These are phyloP conservation scores for Whalleya microplaca DNA, from an alignment of 2,329 filamentous ascomycete species.

Conservation along the genomic window DNA sequence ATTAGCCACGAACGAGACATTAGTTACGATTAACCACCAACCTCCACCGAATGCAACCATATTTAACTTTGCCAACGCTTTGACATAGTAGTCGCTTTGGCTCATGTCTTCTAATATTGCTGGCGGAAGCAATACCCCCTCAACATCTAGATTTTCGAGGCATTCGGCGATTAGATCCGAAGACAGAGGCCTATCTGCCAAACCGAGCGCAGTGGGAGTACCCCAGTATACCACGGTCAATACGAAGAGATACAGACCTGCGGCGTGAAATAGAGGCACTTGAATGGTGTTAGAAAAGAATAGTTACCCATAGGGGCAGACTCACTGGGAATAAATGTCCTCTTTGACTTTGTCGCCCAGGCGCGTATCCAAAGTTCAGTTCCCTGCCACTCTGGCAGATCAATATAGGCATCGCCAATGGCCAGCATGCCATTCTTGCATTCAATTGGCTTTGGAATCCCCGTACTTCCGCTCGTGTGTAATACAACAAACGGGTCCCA, in stretches of 20 bases:
- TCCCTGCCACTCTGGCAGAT: slow-evolving; percentile 31
- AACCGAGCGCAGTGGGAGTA: slow-evolving; percentile 25
- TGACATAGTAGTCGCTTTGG: slow-evolving; percentile 35
- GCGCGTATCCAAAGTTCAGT: slow-evolving; percentile 19
- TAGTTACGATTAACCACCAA: slow-evolving; percentile 20
- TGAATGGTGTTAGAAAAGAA: slow-evolving; percentile 7
- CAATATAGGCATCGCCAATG: slow-evolving; percentile 38
- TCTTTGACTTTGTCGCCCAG: slow-evolving; percentile 13
- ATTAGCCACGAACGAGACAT: background rate
- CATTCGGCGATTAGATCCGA: slow-evolving; percentile 24
- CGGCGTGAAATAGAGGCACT: slow-evolving; percentile 38
- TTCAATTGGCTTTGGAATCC: slow-evolving; percentile 51
- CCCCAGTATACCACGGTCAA: slow-evolving; percentile 20
- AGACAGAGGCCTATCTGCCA: slow-evolving; percentile 30
- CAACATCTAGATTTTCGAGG: slow-evolving; percentile 24
- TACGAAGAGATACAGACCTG: slow-evolving; percentile 30
- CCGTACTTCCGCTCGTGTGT: slow-evolving; percentile 52
- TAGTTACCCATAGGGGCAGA: background rate
- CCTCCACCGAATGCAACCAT: slow-evolving; percentile 45
- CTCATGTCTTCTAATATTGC: slow-evolving; percentile 49
- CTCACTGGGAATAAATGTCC: slow-evolving; percentile 35
- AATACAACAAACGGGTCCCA: slow-evolving; percentile 47
- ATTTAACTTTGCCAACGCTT: slow-evolving; percentile 39
- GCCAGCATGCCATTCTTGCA: slow-evolving; percentile 43
- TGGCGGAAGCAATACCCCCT: slow-evolving; percentile 34